Evolutionary conservation across 768 basidiomycete species (phyloP), one percentile per base, ranked within the genome.

Genomic region (Mycena belliarum): DNA sequence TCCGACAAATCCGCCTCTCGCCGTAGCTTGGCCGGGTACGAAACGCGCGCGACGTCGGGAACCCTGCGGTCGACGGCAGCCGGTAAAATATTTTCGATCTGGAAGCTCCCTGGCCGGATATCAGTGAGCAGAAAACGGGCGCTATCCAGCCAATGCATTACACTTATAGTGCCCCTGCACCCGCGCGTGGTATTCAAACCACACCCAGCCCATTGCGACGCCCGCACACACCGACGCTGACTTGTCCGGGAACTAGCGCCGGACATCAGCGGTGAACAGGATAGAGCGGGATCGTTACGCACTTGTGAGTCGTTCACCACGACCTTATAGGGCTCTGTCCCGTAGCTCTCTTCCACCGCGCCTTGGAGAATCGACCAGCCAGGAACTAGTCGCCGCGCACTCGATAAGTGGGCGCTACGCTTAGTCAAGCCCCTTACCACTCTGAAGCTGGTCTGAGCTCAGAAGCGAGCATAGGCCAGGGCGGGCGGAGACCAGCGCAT

Each of bases 151-250:
- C 32, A n/a, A 29, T 25, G 41, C 38, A 21, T 49, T 54, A 63
- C 62, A 63, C 24, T 63, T 63, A 47, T 59, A 63, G 35, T 63
- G 62, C 1, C 58, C 62, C 62, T 63, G 49, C 42, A 56, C 54
- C 26, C 46, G 47, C 6, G 62, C 58, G 48, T 63, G 62, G 54
- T 63, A 63, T 20, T 63, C 58, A 23, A 63, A 63, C 62, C 62
- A 63, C 38, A 63, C 62, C 62, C 62, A 63, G 21, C 62, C 62
- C 15, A 53, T 52, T 7, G 62, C 62, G 38, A 63, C n/a, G 40
- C 62, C 62, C 6, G 16, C 25, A 24, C 62, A 63, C 47, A 63
- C 23, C 5, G 62, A 63, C 3, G 62, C 62, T 7, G 54, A 50
- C 29, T 59, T 59, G 5, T 18, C 21, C 1, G 62, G 62, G 21